Percentiles rank a stretch among this genome's conserved stretches.
phyloP scores from a whole-genome alignment of 768 basidiomycete species.

The Favolaschia claudopus region DNA sequence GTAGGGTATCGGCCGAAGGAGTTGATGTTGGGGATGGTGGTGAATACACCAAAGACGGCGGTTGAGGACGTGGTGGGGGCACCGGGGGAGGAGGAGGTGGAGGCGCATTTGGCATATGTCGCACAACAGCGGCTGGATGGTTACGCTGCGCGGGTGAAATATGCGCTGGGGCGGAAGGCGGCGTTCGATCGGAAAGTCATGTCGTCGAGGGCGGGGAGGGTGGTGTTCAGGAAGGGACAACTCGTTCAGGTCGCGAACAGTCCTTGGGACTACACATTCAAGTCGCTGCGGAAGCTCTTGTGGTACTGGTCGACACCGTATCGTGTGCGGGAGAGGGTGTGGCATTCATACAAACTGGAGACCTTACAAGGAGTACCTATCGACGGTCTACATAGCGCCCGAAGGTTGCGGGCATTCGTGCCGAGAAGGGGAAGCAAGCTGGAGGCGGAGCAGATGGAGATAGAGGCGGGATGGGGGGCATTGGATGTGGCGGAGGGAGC shows the following conservation, averaged over 20 bases:
- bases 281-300: constrained; percentile 35
- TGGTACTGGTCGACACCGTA: constrained; percentile 40
- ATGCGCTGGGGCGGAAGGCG: constrained; percentile 31
- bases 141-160: constrained; percentile 27
- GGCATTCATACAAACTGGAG: constrained; percentile 26
- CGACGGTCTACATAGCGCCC: not conserved
- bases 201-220: constrained; percentile 19
- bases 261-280: constrained; percentile 36
- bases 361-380: constrained; percentile 1
- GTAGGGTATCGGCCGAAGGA: constrained; percentile 28
- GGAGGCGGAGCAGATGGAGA: not conserved
- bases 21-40: constrained; percentile 36
- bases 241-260: constrained; percentile 40
- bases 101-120: constrained; percentile 37
- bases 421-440: constrained; percentile 15
- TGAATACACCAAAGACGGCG: constrained; percentile 33
- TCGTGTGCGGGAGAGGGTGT: not conserved
- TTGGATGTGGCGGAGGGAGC: not conserved
- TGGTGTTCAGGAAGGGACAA: constrained; percentile 33
- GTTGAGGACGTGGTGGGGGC: not conserved
- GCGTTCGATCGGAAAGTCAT: constrained; percentile 38
- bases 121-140: constrained; percentile 39
- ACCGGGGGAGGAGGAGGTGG: constrained; percentile 3
- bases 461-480: not conserved
- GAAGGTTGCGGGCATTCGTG: constrained; percentile 10